Evolutionary conservation across 2,329 filamentous ascomycete genomes (phyloP).

Genomic region (Colletotrichum coccodes): DNA sequence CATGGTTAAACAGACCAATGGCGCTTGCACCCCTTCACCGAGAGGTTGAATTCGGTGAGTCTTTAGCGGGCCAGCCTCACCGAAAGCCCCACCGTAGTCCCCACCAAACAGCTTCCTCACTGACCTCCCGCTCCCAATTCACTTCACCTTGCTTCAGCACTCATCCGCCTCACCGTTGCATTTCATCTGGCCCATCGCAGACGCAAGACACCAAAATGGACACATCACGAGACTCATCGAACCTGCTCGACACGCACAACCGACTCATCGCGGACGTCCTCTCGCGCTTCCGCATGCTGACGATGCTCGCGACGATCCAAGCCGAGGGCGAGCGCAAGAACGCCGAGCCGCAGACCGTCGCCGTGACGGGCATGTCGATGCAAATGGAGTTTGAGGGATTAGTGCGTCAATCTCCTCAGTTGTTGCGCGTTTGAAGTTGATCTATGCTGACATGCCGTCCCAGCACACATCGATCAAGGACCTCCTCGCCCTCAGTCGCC

Average conservation of each 20-base stretch:
- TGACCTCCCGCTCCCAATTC: neutral
- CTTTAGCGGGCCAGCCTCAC: neutral
- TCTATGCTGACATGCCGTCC: neutral
- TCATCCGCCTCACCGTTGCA: neutral
- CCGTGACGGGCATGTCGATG: conserved; percentile 54
- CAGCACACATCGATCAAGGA: conserved; percentile 57
- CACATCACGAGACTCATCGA: conserved; percentile 30
- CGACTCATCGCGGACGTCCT: conserved; percentile 56
- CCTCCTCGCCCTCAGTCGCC: conserved; percentile 53
- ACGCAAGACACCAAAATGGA: conserved; percentile 7
- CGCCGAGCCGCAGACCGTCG: conserved; percentile 52
- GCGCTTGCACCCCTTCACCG: neutral
- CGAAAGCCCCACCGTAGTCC: conserved; percentile 1
- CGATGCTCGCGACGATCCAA: conserved; percentile 55
- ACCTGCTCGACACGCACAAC: conserved; percentile 51
- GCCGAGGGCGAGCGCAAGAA: conserved; percentile 48
- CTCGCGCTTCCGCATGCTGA: conserved; percentile 54
- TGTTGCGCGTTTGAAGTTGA: too few relatives aligned
- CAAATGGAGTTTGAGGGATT: conserved; percentile 57
- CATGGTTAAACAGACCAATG: too few relatives aligned
- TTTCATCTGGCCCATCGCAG: neutral
- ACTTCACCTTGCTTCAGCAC: neutral
- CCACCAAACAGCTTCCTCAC: conserved; percentile 1
- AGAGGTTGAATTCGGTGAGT: neutral
- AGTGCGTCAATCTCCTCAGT: conserved; percentile 35